Percentiles rank a stretch among this genome's conserved stretches.
Conservation (phyloP, 2,329 filamentous ascomycete species). For the Trichoderma endophyticum region DNA sequence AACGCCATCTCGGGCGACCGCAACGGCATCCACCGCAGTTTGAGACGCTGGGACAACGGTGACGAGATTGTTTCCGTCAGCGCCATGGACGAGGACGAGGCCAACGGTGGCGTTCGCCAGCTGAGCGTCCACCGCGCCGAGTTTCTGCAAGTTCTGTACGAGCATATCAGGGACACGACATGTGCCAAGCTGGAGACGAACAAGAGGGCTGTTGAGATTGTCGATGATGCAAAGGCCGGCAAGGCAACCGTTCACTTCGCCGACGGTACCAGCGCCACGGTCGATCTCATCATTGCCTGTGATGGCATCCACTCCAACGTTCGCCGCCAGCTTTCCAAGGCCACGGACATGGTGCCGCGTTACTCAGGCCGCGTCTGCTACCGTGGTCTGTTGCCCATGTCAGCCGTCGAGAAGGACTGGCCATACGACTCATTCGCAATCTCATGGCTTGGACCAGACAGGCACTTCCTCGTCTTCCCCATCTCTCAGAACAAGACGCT, state of each 20-base stretch:
- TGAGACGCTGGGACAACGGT: constrained; percentile 10
- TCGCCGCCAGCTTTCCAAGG: not conserved
- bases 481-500: constrained; percentile 10
- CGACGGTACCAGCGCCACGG: not conserved
- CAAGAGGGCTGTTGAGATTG: constrained; percentile 5
- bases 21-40: constrained; percentile 10
- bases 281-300: constrained; percentile 5
- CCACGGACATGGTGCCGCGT: not conserved
- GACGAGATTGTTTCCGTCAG: constrained; percentile 6
- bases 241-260: not conserved
- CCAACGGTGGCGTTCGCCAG: constrained; percentile 4
- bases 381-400: not conserved
- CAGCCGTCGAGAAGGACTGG: not conserved
- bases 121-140: constrained; percentile 11
- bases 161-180: not conserved
- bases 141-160: not conserved
- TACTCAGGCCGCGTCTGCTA: constrained; percentile 12
- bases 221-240: not conserved
- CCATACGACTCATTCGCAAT: constrained; percentile 2
- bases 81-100: constrained; percentile 8
- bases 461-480: constrained; percentile 14
- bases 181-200: constrained; percentile 3
- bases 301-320: constrained; percentile 12
- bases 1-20: constrained; percentile 15
- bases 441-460: not conserved